phyloP scores from a whole-genome alignment of 768 basidiomycete genomes.

The Termitomyces sp. region DNA sequence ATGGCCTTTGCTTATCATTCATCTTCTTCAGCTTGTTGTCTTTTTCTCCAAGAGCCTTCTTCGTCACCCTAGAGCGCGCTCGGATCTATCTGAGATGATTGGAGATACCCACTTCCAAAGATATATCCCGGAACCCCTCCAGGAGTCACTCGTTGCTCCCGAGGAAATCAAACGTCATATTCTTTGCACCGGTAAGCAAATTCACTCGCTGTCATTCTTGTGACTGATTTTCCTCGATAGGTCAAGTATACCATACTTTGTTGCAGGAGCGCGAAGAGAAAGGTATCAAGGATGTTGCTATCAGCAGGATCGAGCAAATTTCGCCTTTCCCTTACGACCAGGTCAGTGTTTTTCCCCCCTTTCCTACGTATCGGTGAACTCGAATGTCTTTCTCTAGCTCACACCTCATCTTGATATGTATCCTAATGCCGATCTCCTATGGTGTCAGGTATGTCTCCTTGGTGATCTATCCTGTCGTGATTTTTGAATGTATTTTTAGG shows the following conservation, averaged over 20 bases:
- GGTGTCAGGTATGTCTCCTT: conserved; percentile 70
- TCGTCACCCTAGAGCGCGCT: conserved; percentile 90
- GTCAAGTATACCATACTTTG: conserved; percentile 92
- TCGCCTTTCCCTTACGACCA: conserved; percentile 98
- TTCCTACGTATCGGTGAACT: not conserved
- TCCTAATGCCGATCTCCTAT: conserved; percentile 88
- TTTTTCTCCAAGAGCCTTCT: conserved; percentile 98
- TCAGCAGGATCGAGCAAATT: conserved; percentile 91
- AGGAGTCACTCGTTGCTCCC: conserved; percentile 65
- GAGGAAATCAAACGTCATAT: conserved; percentile 91
- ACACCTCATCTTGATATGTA: conserved; percentile 95
- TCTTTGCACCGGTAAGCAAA: conserved; percentile 64
- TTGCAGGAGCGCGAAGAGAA: conserved; percentile 86
- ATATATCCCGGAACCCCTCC: conserved; percentile 81
- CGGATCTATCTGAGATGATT: conserved; percentile 80
- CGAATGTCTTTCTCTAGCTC: conserved; percentile 39
- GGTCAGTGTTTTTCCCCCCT: conserved; percentile 34
- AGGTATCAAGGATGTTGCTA: conserved; percentile 89
- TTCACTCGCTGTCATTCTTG: not conserved
- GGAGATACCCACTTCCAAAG: conserved; percentile 90
- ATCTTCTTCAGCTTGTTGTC: conserved; percentile 57
- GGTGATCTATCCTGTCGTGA: not conserved
- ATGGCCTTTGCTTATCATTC: not conserved
- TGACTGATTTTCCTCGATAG: conserved; percentile 25
- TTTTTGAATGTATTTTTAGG: conserved; percentile 31